phyloP scores from a whole-genome alignment of 352 stramenopile genomes.

The Pythium aphanidermatum region DNA sequence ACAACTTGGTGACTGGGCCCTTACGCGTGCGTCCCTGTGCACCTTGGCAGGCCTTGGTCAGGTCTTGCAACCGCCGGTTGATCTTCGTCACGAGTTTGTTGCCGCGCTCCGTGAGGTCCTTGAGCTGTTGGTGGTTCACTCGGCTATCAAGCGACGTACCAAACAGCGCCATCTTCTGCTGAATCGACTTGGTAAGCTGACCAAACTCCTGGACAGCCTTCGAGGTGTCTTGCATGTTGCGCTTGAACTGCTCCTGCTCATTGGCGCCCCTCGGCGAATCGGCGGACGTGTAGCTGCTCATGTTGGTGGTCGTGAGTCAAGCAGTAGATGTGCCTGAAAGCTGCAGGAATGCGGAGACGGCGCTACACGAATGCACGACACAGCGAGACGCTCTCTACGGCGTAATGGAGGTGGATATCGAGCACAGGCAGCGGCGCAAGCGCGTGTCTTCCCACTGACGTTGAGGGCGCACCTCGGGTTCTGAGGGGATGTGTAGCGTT shows the following conservation, averaged over 20 bases:
- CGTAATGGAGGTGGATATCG: too few relatives aligned
- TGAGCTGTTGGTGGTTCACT: constrained; percentile 36
- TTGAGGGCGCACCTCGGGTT: too few relatives aligned
- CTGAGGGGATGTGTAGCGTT: constrained; percentile 7
- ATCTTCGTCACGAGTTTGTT: constrained; percentile 28
- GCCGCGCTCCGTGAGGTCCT: constrained; percentile 32
- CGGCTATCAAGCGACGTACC: constrained; percentile 25
- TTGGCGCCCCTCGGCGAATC: constrained; percentile 23
- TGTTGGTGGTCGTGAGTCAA: not conserved
- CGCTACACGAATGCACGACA: too few relatives aligned
- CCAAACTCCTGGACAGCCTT: constrained; percentile 28
- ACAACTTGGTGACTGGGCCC: constrained; percentile 29
- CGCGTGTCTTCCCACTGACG: too few relatives aligned
- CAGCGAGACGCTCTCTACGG: too few relatives aligned
- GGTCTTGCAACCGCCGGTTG: constrained; percentile 23
- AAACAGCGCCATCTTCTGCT: constrained; percentile 35
- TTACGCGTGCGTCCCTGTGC: constrained; percentile 18
- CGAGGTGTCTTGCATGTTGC: constrained; percentile 24
- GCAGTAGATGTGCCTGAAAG: not conserved
- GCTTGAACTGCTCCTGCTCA: constrained; percentile 25
- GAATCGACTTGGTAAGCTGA: constrained; percentile 25
- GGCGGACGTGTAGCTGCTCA: constrained; percentile 23
- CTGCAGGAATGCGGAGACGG: too few relatives aligned
- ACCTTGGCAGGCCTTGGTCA: constrained; percentile 19
- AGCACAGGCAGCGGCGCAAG: too few relatives aligned